Evolutionary conservation across 2,329 filamentous ascomycete species (phyloP), one percentile per base, ranked within the genome.

Genomic region (Paramyrothecium sp.): DNA sequence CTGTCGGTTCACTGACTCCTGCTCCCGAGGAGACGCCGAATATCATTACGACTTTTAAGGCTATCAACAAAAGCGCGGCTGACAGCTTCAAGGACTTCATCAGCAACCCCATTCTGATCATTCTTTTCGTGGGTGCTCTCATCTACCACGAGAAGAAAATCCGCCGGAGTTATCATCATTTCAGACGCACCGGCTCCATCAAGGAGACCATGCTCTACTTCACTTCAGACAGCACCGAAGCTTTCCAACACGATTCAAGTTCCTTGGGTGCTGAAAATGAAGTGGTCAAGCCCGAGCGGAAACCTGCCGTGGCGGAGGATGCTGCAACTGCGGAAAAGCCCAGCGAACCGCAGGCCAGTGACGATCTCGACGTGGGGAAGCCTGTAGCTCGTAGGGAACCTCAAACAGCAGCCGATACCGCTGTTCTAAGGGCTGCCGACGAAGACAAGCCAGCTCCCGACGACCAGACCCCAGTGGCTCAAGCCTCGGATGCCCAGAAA

Each of bases 71-170:
- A 48, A 76, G 78, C 22, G 82, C 79, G 0, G 73, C 75, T 0
- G 75, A 81, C 47, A 83, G 76, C 56, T 70, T 84, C 10, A 67
- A 81, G 7, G 83, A 87, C 48, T 78, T 87, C 13, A 67, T 87
- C 48, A 80, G 75, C 55, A 86, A 86, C 58, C 83, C 83, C 0
- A 74, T 81, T 11, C 69, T 82, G 10, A 74, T 83, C 7, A 65
- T 82, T 3, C 62, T 83, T 17, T 69, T 82, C 22, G 62, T 78
- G n/a, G 61, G 73, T 8, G 67, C 72, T 12, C 58, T 81, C 4
- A 61, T 81, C 7, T 77, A 77, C 53, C 74, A 79, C 30, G 72
- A 79, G 58, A 78, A 81, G 58, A 78, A 81, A 49, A 68, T 78
- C 10, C 69, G 78, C 7, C 71, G 74, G 44, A 73, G 72, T 34